Percentiles rank a stretch among this genome's conserved stretches.
Evolutionary conservation across 352 stramenopile genomes (phyloP).

Genomic region (Phytopythium helicoides): DNA sequence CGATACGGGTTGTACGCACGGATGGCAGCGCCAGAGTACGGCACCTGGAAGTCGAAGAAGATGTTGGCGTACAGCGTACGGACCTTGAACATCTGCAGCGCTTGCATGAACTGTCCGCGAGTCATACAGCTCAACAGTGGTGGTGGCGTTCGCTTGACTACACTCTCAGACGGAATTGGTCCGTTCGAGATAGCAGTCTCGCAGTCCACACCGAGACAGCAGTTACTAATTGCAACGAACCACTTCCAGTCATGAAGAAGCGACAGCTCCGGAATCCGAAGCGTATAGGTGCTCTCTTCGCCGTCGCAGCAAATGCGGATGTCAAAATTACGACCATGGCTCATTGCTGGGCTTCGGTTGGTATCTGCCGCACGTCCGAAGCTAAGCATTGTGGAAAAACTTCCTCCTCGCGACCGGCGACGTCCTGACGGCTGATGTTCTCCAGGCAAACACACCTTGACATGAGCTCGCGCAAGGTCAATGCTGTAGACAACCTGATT

Average conservation of each 20-base stretch:
- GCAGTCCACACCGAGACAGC: slow-evolving; percentile 40
- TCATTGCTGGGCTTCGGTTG: background rate
- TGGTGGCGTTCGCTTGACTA: slow-evolving; percentile 9
- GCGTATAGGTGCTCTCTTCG: slow-evolving; percentile 4
- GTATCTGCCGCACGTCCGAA: background rate
- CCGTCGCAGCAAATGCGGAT: background rate
- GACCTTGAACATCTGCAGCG: slow-evolving; percentile 62
- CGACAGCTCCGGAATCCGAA: slow-evolving; percentile 53
- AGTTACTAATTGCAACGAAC: slow-evolving; percentile 62
- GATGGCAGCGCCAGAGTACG: slow-evolving; percentile 72
- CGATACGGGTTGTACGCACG: slow-evolving; percentile 84
- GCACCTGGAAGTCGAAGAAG: slow-evolving; percentile 79
- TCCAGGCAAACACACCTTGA: slow-evolving; percentile 32
- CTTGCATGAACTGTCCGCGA: slow-evolving; percentile 71
- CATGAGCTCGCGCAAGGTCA: slow-evolving; percentile 30
- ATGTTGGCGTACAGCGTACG: slow-evolving; percentile 75
- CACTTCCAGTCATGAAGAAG: slow-evolving; percentile 61
- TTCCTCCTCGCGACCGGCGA: background rate
- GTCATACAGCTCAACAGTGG: slow-evolving; percentile 62
- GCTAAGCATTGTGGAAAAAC: slow-evolving; percentile 2
- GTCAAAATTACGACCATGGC: slow-evolving; percentile 1
- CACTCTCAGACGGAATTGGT: background rate
- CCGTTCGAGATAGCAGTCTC: slow-evolving; percentile 6
- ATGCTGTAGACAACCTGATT: slow-evolving; percentile 9
- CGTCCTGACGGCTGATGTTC: slow-evolving; percentile 10